Base-by-base conservation (phyloP, 2,329 filamentous ascomycete species). In the Aspergillus eucalypticola region DNA sequence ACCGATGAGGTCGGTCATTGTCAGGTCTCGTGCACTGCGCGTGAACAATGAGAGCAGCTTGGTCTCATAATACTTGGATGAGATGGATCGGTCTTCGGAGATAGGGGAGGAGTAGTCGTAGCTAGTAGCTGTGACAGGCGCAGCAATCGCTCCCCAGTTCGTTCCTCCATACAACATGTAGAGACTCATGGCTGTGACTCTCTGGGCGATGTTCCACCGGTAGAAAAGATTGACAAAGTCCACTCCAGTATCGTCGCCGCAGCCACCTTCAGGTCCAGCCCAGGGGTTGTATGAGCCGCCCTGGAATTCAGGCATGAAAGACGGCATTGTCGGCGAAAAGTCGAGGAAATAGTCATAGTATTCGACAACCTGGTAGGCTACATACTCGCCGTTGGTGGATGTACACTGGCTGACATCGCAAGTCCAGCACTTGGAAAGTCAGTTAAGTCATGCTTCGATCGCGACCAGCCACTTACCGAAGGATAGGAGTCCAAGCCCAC, bases 121-220 rank as follows among this genome's bases (percentile, higher is more conserved):
- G 32, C 83, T 86, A 3, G 83, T 84, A 1, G 81, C 84, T 29
- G 85, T 84, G 1, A 84, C 81, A 0, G 86, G 84, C 3, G 81
- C 81, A 11, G 84, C 82, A 29, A 86, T 74, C 51, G 82, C 82
- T 5, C 86, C 86, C 85, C 85, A 88, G 62, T 84, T 87, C 0
- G 86, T 88, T 2, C 86, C 86, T 3, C 86, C 86, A 55, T 82
- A 89, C 54, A 86, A 74, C 85, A 89, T 88, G 69, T 89, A 89
- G 2, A 89, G 71, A 29, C 81, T 86, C 57, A 88, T 81, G 0
- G 84, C 84, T 0, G 84, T 86, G 3, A 87, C 81, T 0, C 83
- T 78, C 65, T 88, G 83, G 25, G 80, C 84, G 25, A 88, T 83
- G 56, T 87, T 81, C 67, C 88, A 83, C 10, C 85, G 79, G 69